Base-by-base conservation (phyloP, 371 early-diverging fungal species). In the Chytridiales sp. region DNA sequence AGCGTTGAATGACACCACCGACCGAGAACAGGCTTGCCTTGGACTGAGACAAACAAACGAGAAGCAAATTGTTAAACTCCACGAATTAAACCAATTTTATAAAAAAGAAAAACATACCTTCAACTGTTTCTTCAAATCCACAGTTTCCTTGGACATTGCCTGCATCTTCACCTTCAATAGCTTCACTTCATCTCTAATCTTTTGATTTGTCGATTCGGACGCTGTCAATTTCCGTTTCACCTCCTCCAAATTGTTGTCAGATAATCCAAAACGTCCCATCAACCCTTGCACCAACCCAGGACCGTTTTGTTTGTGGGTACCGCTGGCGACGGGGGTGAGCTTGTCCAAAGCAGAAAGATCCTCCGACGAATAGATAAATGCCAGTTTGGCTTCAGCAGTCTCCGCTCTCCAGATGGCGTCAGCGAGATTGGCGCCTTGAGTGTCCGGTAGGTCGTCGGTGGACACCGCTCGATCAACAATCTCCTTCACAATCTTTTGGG, bases 381-480 rank as follows among this genome's bases (percentile, higher is more conserved):
- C 51, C 21, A 64, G 54, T 26, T 59, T 58, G 46, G 47, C 46
- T 41, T 64, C 65, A 9, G 65, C 65, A 17, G 46, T 54, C 30
- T 53, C 29, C 5, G 58, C 64, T 13, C 64, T 48, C 6, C n/a
- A 9, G n/a, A 36, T 4, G 1, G 38, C 50, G 8, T 1, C 40
- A 8, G 1, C 59, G 29, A 50, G 51, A 36, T n/a, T n/a, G n/a
- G n/a, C n/a, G n/a, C 48, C 24, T 26, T 13, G 24, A 31, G 11
- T 6, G 8, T 9, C 5, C 13, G 6, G 48, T 48, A 4, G 48
- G 48, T 24, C 11, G 48, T 30, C 21, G 11, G 27, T 6, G 48
- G 22, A 31, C 24, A 4, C 11, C 5, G 9, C 27, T 24, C 48
- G 48, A 19, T 48, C 27, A 11, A 38, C 38, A 17, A 8, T 8